Conservation (phyloP, 441 rosid species). For the Aleurites moluccanus region DNA sequence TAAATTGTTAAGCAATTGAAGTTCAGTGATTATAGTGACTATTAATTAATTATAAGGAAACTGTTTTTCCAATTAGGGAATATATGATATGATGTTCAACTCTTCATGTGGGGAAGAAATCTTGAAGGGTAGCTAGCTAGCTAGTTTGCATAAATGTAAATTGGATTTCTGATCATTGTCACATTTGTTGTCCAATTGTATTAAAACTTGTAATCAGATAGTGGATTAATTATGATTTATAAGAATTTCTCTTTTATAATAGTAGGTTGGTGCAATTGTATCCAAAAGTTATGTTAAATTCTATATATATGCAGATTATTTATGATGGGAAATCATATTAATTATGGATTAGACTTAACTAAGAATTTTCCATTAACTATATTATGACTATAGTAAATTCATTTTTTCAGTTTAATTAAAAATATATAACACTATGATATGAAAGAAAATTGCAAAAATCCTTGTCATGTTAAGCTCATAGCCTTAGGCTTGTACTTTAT, state of each 20-base stretch:
- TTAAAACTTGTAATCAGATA: not conserved
- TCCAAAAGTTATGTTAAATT: not conserved
- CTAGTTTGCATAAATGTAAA: constrained; percentile 13
- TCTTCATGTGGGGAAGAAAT: constrained; percentile 15
- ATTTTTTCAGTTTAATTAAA: too few species aligned
- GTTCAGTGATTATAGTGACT: not conserved
- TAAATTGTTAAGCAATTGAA: not conserved
- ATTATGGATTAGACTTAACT: too few species aligned
- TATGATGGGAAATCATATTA: too few species aligned
- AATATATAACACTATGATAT: too few species aligned
- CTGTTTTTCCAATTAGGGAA: constrained; percentile 10
- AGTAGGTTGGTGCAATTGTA: not conserved
- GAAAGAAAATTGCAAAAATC: too few species aligned
- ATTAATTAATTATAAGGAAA: not conserved
- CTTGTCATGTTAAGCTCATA: too few species aligned
- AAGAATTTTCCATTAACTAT: too few species aligned
- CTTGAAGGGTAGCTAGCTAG: not conserved
- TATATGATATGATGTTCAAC: not conserved
- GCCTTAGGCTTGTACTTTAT: too few species aligned
- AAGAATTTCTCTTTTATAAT: not conserved
- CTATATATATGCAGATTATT: not conserved
- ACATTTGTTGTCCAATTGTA: constrained; percentile 16
- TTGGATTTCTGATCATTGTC: constrained; percentile 23
- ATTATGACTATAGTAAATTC: too few species aligned
- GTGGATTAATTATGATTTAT: constrained; percentile 15